Conservation (phyloP, 352 stramenopile genomes). For the Globisporangium spiculum region DNA sequence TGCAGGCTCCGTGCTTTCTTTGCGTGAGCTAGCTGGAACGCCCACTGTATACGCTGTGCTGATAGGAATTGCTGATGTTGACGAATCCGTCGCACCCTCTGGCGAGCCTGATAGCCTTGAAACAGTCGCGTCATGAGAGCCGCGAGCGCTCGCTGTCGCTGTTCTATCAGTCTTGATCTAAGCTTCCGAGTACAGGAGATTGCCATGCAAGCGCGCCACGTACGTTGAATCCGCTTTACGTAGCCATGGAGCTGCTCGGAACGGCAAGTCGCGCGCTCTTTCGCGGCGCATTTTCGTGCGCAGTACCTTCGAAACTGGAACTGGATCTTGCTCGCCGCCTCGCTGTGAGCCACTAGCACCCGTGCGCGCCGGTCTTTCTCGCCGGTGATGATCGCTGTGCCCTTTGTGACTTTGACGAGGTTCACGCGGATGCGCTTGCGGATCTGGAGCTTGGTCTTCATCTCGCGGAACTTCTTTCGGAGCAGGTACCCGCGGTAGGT, state of each 20-base stretch:
- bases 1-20: slow-evolving; percentile 28
- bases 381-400: slow-evolving; percentile 57
- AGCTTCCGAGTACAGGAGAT: slow-evolving; percentile 27
- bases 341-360: slow-evolving; percentile 20
- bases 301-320: slow-evolving; percentile 29
- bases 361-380: slow-evolving; percentile 49
- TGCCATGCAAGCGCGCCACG: slow-evolving; percentile 34
- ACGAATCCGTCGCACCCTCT: slow-evolving; percentile 35
- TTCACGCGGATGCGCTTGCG: slow-evolving; percentile 62
- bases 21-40: slow-evolving; percentile 28
- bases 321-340: slow-evolving; percentile 36
- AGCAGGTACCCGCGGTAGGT: slow-evolving; percentile 52
- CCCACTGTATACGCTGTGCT: slow-evolving; percentile 40
- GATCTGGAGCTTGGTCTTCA: slow-evolving; percentile 52
- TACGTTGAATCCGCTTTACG: slow-evolving; percentile 31
- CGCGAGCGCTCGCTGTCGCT: slow-evolving; percentile 28
- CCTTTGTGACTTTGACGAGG: slow-evolving; percentile 58
- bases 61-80: slow-evolving; percentile 27
- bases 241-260: slow-evolving; percentile 22
- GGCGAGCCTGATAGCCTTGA: slow-evolving; percentile 42
- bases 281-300: slow-evolving; percentile 26
- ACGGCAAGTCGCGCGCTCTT: slow-evolving; percentile 25
- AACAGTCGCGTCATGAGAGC: slow-evolving; percentile 31
- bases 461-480: slow-evolving; percentile 38
- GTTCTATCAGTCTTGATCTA: slow-evolving; percentile 18